Percentiles rank a stretch among this genome's conserved stretches.
Conservation (phyloP, 164 flowering plant species). For the Aristolochia contorta region DNA sequence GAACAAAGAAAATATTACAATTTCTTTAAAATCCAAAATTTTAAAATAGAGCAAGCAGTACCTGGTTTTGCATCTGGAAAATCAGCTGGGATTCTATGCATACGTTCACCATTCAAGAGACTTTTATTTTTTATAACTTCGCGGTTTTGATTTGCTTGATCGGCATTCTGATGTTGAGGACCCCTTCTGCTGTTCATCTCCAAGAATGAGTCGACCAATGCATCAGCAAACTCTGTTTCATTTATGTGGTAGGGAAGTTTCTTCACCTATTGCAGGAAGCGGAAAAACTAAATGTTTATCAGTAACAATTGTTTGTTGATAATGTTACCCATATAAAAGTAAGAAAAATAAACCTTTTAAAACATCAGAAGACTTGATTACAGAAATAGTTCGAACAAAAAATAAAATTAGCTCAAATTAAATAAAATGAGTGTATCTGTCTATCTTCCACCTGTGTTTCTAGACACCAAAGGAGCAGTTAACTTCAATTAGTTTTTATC, state of each 20-base stretch:
- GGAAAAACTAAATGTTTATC: not conserved
- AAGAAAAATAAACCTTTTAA: too few species aligned
- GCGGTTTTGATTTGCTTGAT: constrained; percentile 20
- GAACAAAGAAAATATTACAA: too few species aligned
- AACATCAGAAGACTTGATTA: too few species aligned
- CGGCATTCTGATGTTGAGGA: constrained; percentile 7
- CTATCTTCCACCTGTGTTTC: too few species aligned
- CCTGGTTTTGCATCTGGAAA: constrained; percentile 90
- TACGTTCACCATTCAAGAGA: constrained; percentile 11
- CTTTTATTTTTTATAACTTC: constrained; percentile 11
- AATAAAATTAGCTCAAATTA: too few species aligned
- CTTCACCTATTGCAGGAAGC: constrained; percentile 38
- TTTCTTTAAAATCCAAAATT: too few species aligned
- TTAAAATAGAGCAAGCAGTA: constrained; percentile 7
- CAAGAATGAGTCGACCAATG: constrained; percentile 64
- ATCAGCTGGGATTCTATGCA: constrained; percentile 30
- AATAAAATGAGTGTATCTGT: too few species aligned
- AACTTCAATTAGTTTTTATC: too few species aligned
- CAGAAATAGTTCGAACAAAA: too few species aligned
- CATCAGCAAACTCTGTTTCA: constrained; percentile 69
- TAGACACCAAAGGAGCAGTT: too few species aligned
- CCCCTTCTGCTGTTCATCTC: constrained; percentile 34
- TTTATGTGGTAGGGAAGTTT: constrained; percentile 66
- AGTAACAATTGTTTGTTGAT: too few species aligned
- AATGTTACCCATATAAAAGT: too few species aligned